phyloP scores from a whole-genome alignment of 768 basidiomycete genomes.

The Cystoderma amianthinum region DNA sequence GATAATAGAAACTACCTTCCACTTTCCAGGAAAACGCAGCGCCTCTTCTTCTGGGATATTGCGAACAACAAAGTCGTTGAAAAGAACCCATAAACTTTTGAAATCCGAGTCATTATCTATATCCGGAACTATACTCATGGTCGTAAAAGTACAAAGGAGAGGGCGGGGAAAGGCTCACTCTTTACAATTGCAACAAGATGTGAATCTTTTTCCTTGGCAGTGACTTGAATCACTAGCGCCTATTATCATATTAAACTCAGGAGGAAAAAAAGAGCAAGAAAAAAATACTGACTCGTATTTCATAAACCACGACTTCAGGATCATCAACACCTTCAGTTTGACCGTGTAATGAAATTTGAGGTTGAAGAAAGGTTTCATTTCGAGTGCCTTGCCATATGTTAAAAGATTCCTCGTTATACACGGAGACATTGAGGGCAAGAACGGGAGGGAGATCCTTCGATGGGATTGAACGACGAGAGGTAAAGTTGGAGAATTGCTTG shows the following conservation, averaged over 20 bases:
- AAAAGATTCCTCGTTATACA: conserved; percentile 68
- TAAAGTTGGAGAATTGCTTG: conserved; percentile 69
- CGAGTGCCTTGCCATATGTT: conserved; percentile 70
- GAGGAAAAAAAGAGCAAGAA: background rate
- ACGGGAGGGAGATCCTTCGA: conserved; percentile 72
- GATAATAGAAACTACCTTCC: conserved; percentile 64
- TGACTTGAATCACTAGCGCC: conserved; percentile 80
- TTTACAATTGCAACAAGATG: conserved; percentile 89
- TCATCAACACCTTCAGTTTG: conserved; percentile 56
- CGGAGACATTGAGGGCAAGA: conserved; percentile 79
- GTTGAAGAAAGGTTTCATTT: conserved; percentile 51
- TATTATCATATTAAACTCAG: conserved; percentile 18
- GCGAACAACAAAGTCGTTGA: conserved; percentile 93
- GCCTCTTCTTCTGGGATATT: conserved; percentile 85
- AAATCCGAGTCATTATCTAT: conserved; percentile 36
- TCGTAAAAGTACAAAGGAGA: background rate
- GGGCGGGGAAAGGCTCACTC: conserved; percentile 34
- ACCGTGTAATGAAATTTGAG: conserved; percentile 49
- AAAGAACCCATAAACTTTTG: conserved; percentile 77
- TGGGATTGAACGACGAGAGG: conserved; percentile 59
- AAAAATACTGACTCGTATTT: conserved; percentile 69
- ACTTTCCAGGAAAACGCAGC: conserved; percentile 76
- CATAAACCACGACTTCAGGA: conserved; percentile 51
- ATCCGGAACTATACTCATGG: conserved; percentile 52
- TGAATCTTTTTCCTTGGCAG: conserved; percentile 59